Conservation (phyloP, 805 yeast species). For the Metschnikowia lunata region DNA sequence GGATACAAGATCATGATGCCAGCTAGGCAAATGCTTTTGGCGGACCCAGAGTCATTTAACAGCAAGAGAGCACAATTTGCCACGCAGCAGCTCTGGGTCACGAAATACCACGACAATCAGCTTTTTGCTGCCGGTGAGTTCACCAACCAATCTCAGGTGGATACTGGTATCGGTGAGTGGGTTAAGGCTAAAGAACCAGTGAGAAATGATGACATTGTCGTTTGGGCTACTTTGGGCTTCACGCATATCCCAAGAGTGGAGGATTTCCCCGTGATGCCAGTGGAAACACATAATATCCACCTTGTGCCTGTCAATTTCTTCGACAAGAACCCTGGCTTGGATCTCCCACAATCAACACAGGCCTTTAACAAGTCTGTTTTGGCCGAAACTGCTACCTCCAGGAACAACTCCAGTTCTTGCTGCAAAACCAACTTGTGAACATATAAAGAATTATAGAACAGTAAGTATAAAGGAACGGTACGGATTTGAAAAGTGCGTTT, state of each 20-base stretch:
- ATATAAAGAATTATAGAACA: no score
- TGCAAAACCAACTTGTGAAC: conserved; percentile 33
- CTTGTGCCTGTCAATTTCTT: conserved; percentile 73
- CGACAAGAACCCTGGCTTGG: conserved; percentile 72
- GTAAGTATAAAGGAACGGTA: no score
- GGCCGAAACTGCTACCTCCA: conserved; percentile 21
- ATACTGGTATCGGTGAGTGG: conserved; percentile 70
- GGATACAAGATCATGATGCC: conserved; percentile 73
- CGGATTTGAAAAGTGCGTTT: no score
- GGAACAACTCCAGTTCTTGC: conserved; percentile 23
- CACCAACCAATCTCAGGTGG: conserved; percentile 71
- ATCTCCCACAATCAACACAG: conserved; percentile 68
- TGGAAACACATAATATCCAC: conserved; percentile 63
- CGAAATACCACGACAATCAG: conserved; percentile 69
- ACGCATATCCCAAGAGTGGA: conserved; percentile 81
- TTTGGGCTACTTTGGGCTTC: conserved; percentile 79
- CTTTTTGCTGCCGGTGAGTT: conserved; percentile 80
- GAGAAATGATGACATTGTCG: conserved; percentile 70
- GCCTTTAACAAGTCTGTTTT: conserved; percentile 59
- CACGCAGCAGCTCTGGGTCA: conserved; percentile 77
- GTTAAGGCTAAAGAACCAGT: conserved; percentile 63
- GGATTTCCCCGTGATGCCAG: conserved; percentile 90
- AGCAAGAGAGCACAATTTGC: conserved; percentile 70
- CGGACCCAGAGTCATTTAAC: conserved; percentile 58
- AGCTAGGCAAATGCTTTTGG: conserved; percentile 72